phyloP scores from a whole-genome alignment of 169 alveolate species.

The Plasmodium adleri region DNA sequence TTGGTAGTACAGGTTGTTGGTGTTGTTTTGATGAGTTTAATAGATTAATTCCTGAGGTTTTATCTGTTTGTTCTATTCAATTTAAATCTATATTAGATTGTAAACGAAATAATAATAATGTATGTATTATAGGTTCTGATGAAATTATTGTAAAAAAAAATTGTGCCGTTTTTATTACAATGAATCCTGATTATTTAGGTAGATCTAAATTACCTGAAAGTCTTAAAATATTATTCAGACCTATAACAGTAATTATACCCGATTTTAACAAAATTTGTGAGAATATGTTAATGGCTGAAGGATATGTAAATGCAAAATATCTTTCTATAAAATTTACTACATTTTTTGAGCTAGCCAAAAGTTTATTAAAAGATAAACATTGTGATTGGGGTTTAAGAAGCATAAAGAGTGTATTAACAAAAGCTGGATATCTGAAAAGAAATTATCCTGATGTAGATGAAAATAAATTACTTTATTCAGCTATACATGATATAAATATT shows the following conservation, averaged over 20 bases:
- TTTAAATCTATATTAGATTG: constrained; percentile 96
- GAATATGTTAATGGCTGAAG: constrained; percentile 98
- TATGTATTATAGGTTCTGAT: constrained; percentile 94
- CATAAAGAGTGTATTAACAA: constrained; percentile 96
- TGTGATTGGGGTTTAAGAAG: constrained; percentile 99
- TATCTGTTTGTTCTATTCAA: constrained; percentile 97
- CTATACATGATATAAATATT: constrained; percentile 85
- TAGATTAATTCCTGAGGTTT: constrained; percentile 96
- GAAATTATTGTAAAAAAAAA: constrained; percentile 94
- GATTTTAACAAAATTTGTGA: constrained; percentile 96
- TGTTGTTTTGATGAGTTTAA: constrained; percentile 98
- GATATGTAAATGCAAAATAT: constrained; percentile 95
- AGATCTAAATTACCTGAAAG: constrained; percentile 97
- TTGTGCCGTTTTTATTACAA: constrained; percentile 97
- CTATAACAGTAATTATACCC: constrained; percentile 96
- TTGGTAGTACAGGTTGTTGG: constrained; percentile 98
- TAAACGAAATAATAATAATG: constrained; percentile 89
- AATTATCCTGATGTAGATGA: constrained; percentile 94
- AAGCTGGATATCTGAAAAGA: constrained; percentile 97
- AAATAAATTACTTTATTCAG: constrained; percentile 89
- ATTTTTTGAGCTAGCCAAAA: constrained; percentile 93
- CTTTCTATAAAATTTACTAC: constrained; percentile 95
- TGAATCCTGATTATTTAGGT: constrained; percentile 97
- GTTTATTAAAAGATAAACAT: constrained; percentile 93
- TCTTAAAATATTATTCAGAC: constrained; percentile 95